phyloP scores from a whole-genome alignment of 2,329 filamentous ascomycete species.

The Chaetomium sp. region DNA sequence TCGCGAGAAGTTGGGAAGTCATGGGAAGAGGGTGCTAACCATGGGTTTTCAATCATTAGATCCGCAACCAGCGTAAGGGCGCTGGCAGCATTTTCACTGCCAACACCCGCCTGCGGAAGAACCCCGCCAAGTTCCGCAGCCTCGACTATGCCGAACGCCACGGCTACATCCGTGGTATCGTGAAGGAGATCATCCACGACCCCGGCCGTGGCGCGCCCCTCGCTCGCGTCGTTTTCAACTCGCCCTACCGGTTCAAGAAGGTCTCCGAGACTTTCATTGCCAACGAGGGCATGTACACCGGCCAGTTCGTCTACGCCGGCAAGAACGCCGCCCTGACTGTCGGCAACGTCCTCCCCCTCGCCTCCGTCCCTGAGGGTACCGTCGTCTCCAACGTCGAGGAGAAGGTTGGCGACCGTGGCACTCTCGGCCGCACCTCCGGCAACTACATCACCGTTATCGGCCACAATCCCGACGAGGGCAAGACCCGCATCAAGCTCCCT shows the following conservation, averaged over 20 bases:
- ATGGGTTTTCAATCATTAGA: conserved; percentile 30
- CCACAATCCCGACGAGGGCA: conserved; percentile 98
- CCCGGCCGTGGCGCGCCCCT: conserved; percentile 96
- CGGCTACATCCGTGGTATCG: conserved; percentile 94
- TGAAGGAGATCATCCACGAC: conserved; percentile 99
- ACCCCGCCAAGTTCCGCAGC: conserved; percentile 85
- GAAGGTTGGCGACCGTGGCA: conserved; percentile 95
- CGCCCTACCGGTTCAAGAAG: conserved; percentile 97
- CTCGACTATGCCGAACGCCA: conserved; percentile 96
- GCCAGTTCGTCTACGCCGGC: conserved; percentile 99
- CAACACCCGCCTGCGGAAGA: conserved; percentile 89
- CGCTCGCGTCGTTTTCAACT: conserved; percentile 92
- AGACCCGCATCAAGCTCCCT: conserved; percentile 99
- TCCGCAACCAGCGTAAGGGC: conserved; percentile 61
- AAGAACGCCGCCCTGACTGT: conserved; percentile 97
- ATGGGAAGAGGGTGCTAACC: conserved; percentile 19
- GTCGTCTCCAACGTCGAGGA: conserved; percentile 99
- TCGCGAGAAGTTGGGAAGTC: not conserved
- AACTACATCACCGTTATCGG: conserved; percentile 99
- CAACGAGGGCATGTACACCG: conserved; percentile 99
- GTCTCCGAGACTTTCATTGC: conserved; percentile 99
- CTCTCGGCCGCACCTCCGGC: conserved; percentile 92
- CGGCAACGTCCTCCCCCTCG: conserved; percentile 93
- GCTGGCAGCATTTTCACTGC: conserved; percentile 51
- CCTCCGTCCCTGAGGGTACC: conserved; percentile 96